These are phyloP conservation scores for Glycine tomentella DNA, from an alignment of 306 rosid species.

Conservation along the genomic window DNA sequence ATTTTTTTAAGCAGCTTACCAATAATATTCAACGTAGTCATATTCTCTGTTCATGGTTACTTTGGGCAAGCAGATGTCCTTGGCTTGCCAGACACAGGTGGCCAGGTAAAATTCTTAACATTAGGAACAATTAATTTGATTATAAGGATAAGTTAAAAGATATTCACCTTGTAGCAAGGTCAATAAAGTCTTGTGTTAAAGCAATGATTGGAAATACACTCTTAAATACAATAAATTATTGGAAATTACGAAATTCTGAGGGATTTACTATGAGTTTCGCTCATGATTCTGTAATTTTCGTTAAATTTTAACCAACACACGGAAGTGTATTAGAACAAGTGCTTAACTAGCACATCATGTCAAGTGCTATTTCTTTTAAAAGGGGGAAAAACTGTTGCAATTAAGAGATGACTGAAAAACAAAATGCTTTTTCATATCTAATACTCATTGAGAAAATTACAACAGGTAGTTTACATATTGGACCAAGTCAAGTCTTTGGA, in stretches of 20 bases:
- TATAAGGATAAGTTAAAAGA: neutral
- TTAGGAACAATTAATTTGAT: slow-evolving; percentile 16
- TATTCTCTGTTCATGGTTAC: slow-evolving; percentile 92
- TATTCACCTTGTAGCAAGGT: slow-evolving; percentile 11
- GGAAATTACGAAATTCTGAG: neutral
- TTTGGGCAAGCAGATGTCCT: slow-evolving; percentile 95
- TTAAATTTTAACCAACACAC: neutral
- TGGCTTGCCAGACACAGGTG: slow-evolving; percentile 97
- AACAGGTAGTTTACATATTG: slow-evolving; percentile 89
- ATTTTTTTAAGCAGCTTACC: slow-evolving; percentile 78
- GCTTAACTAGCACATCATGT: neutral
- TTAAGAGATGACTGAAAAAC: neutral
- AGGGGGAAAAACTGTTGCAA: neutral
- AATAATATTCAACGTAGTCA: slow-evolving; percentile 76
- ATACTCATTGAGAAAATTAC: slow-evolving; percentile 15
- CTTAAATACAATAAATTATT: too few species aligned
- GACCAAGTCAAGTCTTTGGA: slow-evolving; percentile 95
- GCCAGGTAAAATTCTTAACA: slow-evolving; percentile 67
- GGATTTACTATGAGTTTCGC: neutral
- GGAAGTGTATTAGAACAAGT: neutral
- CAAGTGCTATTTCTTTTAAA: neutral
- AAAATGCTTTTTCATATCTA: neutral
- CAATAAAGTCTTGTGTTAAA: neutral
- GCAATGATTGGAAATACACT: too few species aligned
- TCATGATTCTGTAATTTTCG: neutral